Evolutionary conservation across 2,329 filamentous ascomycete genomes (phyloP).

Genomic region (Aspergillus thermomutatus): DNA sequence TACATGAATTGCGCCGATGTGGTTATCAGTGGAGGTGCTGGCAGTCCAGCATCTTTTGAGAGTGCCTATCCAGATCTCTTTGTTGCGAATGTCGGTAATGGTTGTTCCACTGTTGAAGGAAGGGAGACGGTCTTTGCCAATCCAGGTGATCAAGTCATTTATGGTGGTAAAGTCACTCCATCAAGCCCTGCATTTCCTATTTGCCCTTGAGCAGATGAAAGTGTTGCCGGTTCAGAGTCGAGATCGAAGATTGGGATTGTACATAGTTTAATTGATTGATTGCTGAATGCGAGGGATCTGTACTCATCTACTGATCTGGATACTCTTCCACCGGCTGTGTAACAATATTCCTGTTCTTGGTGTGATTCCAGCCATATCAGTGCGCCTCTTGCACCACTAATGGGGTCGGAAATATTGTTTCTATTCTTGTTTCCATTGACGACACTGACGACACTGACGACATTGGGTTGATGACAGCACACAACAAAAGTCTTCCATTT

Average conservation of each 20-base stretch:
- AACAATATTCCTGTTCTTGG: no score
- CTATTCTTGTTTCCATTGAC: background rate
- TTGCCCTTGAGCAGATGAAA: slow-evolving; percentile 1
- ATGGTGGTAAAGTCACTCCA: slow-evolving; percentile 3
- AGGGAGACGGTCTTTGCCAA: slow-evolving; percentile 8
- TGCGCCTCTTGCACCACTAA: background rate
- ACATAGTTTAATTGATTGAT: background rate
- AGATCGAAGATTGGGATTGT: background rate
- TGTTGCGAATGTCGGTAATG: slow-evolving; percentile 10
- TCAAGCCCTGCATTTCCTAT: slow-evolving; percentile 4
- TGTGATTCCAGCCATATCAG: no score
- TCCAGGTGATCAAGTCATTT: slow-evolving; percentile 8
- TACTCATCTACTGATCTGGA: background rate
- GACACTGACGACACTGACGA: background rate
- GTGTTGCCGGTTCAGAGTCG: background rate
- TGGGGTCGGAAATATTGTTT: background rate
- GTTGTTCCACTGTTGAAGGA: slow-evolving; percentile 7
- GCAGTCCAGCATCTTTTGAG: background rate
- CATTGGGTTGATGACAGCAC: background rate
- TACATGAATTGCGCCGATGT: slow-evolving; percentile 77
- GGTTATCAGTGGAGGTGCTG: slow-evolving; percentile 44
- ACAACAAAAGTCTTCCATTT: no score
- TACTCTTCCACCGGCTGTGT: background rate
- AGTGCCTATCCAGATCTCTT: slow-evolving; percentile 7
- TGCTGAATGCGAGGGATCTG: background rate